phyloP scores from a whole-genome alignment of 2,329 filamentous ascomycete genomes.

The Claviceps spartinae region DNA sequence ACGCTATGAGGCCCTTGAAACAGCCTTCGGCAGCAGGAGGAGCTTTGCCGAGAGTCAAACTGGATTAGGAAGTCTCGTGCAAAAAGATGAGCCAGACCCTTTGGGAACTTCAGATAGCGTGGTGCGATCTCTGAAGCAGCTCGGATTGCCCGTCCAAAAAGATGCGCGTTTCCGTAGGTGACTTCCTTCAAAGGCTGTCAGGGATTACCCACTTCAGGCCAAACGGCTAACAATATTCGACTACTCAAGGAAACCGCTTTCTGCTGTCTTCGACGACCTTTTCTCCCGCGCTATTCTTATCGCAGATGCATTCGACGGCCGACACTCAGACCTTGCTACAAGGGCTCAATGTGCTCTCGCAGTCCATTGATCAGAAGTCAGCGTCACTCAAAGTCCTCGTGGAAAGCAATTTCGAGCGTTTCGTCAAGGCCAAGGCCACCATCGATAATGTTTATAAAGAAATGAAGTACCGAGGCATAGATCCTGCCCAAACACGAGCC shows the following conservation, averaged over 20 bases:
- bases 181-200: slow-evolving; percentile 10
- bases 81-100: slow-evolving; percentile 86
- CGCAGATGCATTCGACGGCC: slow-evolving; percentile 76
- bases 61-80: slow-evolving; percentile 62
- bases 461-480: slow-evolving; percentile 65
- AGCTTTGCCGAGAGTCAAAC: slow-evolving; percentile 23
- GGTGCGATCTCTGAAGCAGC: slow-evolving; percentile 60
- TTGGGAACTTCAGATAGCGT: slow-evolving; percentile 82
- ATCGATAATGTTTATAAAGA: slow-evolving; percentile 98
- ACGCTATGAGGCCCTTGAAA: slow-evolving; percentile 73
- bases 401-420: slow-evolving; percentile 95
- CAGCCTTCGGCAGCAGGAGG: slow-evolving; percentile 53
- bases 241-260: slow-evolving; percentile 67
- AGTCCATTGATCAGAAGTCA: slow-evolving; percentile 94
- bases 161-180: slow-evolving; percentile 60
- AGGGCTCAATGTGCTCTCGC: slow-evolving; percentile 74
- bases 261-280: slow-evolving; percentile 92
- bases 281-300: slow-evolving; percentile 81
- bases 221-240: slow-evolving; percentile 8
- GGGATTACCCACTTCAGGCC: neutral
- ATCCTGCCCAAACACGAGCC: slow-evolving; percentile 31
- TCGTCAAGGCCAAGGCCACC: slow-evolving; percentile 91
- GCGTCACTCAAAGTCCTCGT: slow-evolving; percentile 92
- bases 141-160: slow-evolving; percentile 72
- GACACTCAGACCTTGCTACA: slow-evolving; percentile 69